Evolutionary conservation across 2,329 filamentous ascomycete species (phyloP), one percentile per base, ranked within the genome.

Genomic region (Zalaria sp.): DNA sequence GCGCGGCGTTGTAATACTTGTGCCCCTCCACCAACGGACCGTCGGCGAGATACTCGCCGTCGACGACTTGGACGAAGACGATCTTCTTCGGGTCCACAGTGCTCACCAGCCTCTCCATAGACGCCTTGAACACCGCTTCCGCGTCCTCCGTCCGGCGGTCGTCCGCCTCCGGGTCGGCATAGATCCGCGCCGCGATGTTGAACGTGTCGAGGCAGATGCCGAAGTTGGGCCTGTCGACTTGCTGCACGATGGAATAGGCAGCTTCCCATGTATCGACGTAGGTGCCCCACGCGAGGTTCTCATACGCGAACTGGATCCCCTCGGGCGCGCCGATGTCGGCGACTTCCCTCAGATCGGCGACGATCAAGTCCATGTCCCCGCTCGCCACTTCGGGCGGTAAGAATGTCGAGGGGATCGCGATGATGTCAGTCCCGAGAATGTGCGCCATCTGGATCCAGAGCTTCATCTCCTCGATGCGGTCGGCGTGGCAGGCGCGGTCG

Each of bases 1-100:
- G 77, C 3, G 64, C 66, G 0, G 66, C 54, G 5, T 69, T 62
- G 58, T 78, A 69, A 51, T 72, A 79, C 4, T 62, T 54, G 52
- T 83, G 77, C 1, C 64, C 67, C 7, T 64, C 53, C 2, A 67
- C 51, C 5, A 86, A 57, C 0, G 81, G 80, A 5, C 59, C 50
- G 7, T 62, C 51, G 0, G 58, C 52, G 3, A 87, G 65, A 3
- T 71, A 66, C 56, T 85, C 80, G 1, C 76, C 83, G 52, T 89
- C 83, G 4, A 83, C 82, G 5, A 88, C 69, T 54, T 89, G 84
- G 1, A 89, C 67, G 51, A 83, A 84, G 51, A 86, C 84, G 0
- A 89, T 67, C 56, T 81, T 84, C 35, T 62, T 57, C 2, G 73
- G 65, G 46, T 84, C 73, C 5, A 86, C 62, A 0, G 62, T 63